A percentile compares a stretch with the other conserved stretches of the same genome.
These are phyloP conservation scores for Globisporangium nunn DNA, from an alignment of 352 stramenopile genomes.

Conservation along the genomic window DNA sequence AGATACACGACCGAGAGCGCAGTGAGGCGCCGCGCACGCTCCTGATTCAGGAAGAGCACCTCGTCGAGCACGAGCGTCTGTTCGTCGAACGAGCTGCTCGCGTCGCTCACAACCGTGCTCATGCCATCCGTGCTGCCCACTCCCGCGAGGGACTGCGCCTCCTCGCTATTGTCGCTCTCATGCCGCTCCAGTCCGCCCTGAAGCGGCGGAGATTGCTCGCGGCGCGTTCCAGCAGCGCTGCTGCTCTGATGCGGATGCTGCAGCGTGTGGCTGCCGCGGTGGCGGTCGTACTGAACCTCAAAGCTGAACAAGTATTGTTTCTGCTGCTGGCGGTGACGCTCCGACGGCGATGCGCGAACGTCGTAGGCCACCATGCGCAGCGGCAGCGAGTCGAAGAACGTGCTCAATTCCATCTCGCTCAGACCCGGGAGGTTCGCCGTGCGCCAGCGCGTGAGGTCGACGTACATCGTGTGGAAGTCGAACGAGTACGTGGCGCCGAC, in stretches of 20 bases:
- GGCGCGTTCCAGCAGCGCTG: not conserved
- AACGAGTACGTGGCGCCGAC: conserved; percentile 82
- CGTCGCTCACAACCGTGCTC: conserved; percentile 47
- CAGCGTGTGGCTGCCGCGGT: not conserved
- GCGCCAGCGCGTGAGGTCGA: conserved; percentile 73
- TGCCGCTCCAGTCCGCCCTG: conserved; percentile 1
- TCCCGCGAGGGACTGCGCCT: conserved; percentile 3
- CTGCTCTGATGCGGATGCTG: conserved; percentile 5
- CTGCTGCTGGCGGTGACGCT: conserved; percentile 38
- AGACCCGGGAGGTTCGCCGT: conserved; percentile 73
- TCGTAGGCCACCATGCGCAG: conserved; percentile 74
- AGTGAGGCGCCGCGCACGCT: conserved; percentile 37
- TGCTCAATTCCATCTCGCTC: conserved; percentile 62
- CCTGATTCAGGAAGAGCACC: conserved; percentile 27
- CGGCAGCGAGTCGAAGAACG: conserved; percentile 75
- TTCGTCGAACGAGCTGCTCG: conserved; percentile 43
- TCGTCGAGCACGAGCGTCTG: conserved; percentile 18
- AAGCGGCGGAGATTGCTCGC: conserved; percentile 8
- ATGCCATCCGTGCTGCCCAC: conserved; percentile 11
- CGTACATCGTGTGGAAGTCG: conserved; percentile 88
- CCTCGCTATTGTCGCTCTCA: conserved; percentile 9
- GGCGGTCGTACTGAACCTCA: conserved; percentile 49
- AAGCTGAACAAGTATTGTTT: conserved; percentile 85
- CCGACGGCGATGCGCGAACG: conserved; percentile 10
- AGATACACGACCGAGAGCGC: conserved; percentile 42